phyloP scores from a whole-genome alignment of 108 stramenopile genomes.

The Asterionellopsis glacialis region DNA sequence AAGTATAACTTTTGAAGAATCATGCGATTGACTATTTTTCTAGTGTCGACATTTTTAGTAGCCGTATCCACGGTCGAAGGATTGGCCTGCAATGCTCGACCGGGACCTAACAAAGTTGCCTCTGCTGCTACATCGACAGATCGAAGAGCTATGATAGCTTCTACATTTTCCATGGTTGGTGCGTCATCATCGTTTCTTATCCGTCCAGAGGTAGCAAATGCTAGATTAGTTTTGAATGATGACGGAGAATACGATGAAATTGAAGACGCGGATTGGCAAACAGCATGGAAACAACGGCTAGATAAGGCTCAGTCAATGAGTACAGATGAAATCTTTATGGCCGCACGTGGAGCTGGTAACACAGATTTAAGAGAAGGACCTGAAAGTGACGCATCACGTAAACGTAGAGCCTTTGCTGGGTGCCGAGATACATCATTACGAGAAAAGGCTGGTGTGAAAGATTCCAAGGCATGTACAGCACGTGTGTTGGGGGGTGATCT shows the following conservation, averaged over 20 bases:
- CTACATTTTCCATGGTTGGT: too few relatives aligned
- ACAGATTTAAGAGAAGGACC: constrained; percentile 30
- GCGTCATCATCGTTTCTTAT: too few relatives aligned
- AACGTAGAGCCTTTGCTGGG: constrained; percentile 48
- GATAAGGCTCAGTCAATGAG: constrained; percentile 48
- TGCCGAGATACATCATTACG: constrained; percentile 38
- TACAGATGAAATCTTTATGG: constrained; percentile 45
- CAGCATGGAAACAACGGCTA: constrained; percentile 46
- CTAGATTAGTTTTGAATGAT: constrained; percentile 33
- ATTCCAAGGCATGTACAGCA: constrained; percentile 35
- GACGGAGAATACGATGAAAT: constrained; percentile 64
- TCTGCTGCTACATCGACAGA: too few relatives aligned
- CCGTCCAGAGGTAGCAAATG: background rate
- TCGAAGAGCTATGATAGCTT: too few relatives aligned
- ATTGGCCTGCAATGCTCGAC: too few relatives aligned
- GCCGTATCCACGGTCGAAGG: too few relatives aligned
- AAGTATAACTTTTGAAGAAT: too few relatives aligned
- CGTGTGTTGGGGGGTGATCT: constrained; percentile 43
- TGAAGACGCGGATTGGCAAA: constrained; percentile 50
- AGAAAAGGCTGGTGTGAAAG: constrained; percentile 20
- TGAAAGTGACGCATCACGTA: constrained; percentile 44
- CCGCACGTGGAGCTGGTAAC: constrained; percentile 57
- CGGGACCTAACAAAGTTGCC: too few relatives aligned
- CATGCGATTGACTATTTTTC: too few relatives aligned
- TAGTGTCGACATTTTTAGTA: too few relatives aligned